A percentile compares a stretch with the other conserved stretches of the same genome.
Conservation (phyloP, 2,329 filamentous ascomycete genomes). For the Pseudonectria foliicola region DNA sequence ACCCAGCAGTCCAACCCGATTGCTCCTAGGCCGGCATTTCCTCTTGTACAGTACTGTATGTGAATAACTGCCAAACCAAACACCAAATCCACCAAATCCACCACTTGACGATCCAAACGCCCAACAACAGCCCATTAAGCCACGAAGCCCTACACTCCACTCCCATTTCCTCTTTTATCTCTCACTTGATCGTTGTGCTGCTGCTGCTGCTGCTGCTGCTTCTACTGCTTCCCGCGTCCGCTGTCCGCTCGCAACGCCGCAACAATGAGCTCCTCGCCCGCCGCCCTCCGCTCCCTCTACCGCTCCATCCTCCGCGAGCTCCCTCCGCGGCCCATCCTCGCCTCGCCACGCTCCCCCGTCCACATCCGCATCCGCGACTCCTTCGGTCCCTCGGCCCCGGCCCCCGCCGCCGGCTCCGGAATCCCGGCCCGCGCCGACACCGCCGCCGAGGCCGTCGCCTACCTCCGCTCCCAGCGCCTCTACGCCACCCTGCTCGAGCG, state of each 20-base stretch:
- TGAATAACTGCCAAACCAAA: neutral
- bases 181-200: no score
- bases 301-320: conserved; percentile 84
- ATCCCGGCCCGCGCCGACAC: conserved; percentile 19
- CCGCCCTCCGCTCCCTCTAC: conserved; percentile 69
- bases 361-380: conserved; percentile 25
- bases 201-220: no score
- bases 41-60: no score
- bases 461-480: conserved; percentile 76
- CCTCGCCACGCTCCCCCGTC: conserved; percentile 49
- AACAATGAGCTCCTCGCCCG: conserved; percentile 31
- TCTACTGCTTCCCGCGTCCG: no score
- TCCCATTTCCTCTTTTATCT: no score
- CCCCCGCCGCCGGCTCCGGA: conserved; percentile 31
- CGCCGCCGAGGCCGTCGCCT: conserved; percentile 72
- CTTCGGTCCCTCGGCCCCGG: conserved; percentile 43
- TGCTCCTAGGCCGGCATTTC: neutral
- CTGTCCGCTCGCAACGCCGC: no score
- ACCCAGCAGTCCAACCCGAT: neutral
- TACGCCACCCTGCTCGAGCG: conserved; percentile 78
- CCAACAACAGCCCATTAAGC: no score
- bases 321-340: conserved; percentile 58
- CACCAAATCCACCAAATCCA: neutral
- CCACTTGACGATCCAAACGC: neutral
- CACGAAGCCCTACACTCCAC: no score